phyloP scores from a whole-genome alignment of 2,329 filamentous ascomycete species.

The Sphaerulina vaccinii region DNA sequence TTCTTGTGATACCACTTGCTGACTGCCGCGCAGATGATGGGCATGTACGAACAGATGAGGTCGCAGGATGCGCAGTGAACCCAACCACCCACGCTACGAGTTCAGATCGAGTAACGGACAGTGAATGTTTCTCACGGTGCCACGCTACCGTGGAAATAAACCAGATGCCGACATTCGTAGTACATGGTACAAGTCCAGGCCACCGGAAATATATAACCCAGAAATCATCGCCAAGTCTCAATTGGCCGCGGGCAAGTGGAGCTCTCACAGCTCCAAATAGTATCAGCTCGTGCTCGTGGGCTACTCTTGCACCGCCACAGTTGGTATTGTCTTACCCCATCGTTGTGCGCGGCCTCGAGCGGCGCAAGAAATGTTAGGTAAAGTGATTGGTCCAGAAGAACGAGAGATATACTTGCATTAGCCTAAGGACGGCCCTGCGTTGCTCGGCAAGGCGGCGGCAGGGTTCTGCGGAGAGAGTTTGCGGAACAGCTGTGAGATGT shows the following conservation, averaged over 20 bases:
- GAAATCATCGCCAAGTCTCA: slow-evolving; percentile 7
- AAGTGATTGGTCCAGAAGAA: slow-evolving; percentile 7
- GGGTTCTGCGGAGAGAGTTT: slow-evolving; percentile 13
- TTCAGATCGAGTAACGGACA: slow-evolving; percentile 13
- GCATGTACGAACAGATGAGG: slow-evolving; percentile 12
- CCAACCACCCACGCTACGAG: not conserved
- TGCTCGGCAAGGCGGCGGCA: slow-evolving; percentile 3
- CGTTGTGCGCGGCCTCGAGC: not conserved
- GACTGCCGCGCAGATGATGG: slow-evolving; percentile 11
- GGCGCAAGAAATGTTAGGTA: slow-evolving; percentile 7
- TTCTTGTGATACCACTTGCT: slow-evolving; percentile 9
- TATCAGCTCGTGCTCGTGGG: slow-evolving; percentile 8
- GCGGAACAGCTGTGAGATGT: too few relatives aligned
- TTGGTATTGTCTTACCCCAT: slow-evolving; percentile 4
- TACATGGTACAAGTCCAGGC: slow-evolving; percentile 3
- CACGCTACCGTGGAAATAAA: not conserved
- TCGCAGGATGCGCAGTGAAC: not conserved
- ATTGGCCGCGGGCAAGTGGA: slow-evolving; percentile 6
- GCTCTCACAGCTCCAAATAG: slow-evolving; percentile 7
- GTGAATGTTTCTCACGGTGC: slow-evolving; percentile 1
- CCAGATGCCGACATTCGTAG: slow-evolving; percentile 8
- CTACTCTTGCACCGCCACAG: slow-evolving; percentile 9
- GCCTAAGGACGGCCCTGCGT: slow-evolving; percentile 1
- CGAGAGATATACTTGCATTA: slow-evolving; percentile 15
- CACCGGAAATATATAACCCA: not conserved